Conservation (phyloP, 345 rosid genomes). For the Luvunga scandens region DNA sequence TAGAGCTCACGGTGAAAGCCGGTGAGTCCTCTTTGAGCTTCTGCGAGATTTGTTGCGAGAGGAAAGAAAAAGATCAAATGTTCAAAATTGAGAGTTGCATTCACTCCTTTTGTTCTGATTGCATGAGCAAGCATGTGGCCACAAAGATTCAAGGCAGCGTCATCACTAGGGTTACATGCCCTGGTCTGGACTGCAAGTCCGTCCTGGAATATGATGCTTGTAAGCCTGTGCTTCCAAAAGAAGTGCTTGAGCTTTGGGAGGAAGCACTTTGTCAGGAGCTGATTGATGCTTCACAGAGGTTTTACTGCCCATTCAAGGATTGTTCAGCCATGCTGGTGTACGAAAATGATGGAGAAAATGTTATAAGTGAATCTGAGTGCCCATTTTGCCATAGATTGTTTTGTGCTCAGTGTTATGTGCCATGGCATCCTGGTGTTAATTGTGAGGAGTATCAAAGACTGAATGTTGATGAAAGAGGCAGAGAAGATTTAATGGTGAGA, state of each 20-base stretch:
- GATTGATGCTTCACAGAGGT: constrained; percentile 30
- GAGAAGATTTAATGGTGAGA: constrained; percentile 41
- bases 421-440: constrained; percentile 40
- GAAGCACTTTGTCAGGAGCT: constrained; percentile 39
- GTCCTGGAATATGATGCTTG: constrained; percentile 45
- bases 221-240: constrained; percentile 37
- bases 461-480: constrained; percentile 38
- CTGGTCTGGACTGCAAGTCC: constrained; percentile 42
- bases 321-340: constrained; percentile 57
- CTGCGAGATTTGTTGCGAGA: constrained; percentile 61
- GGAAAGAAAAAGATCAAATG: constrained; percentile 35
- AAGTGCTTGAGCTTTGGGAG: constrained; percentile 57
- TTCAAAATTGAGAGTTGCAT: constrained; percentile 35
- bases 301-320: constrained; percentile 74
- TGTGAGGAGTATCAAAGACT: constrained; percentile 34
- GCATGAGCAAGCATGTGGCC: constrained; percentile 46
- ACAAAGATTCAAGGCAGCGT: constrained; percentile 30
- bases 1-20: background rate
- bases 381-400: constrained; percentile 61
- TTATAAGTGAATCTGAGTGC: constrained; percentile 56
- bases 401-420: constrained; percentile 39
- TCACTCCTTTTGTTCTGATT: constrained; percentile 54
- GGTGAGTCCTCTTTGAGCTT: constrained; percentile 31
- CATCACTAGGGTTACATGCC: constrained; percentile 40
- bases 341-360: constrained; percentile 20